These are phyloP conservation scores for Pseudonitzschia pungens DNA, from an alignment of 108 stramenopile genomes.

Conservation along the genomic window DNA sequence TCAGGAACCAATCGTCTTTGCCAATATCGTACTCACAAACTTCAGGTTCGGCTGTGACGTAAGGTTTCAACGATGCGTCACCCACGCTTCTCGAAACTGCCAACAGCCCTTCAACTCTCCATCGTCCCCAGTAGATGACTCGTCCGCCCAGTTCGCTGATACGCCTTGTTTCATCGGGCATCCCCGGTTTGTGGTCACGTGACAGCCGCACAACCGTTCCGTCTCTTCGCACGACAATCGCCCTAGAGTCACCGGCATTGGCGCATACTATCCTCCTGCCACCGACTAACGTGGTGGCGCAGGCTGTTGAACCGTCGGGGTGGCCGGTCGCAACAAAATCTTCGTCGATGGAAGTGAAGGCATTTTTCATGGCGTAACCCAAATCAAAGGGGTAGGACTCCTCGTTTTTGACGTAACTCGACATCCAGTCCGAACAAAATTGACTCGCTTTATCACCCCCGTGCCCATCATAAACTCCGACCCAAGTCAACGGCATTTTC, in stretches of 20 bases:
- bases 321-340: slow-evolving; percentile 82
- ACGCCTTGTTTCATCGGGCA: slow-evolving; percentile 82
- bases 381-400: slow-evolving; percentile 67
- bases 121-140: slow-evolving; percentile 92
- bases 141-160: slow-evolving; percentile 89
- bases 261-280: slow-evolving; percentile 79
- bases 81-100: slow-evolving; percentile 94
- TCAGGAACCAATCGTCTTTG: slow-evolving; percentile 87
- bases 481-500: slow-evolving; percentile 58
- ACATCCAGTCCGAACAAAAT: slow-evolving; percentile 86
- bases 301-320: slow-evolving; percentile 84
- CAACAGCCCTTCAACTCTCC: slow-evolving; percentile 94
- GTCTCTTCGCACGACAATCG: slow-evolving; percentile 84
- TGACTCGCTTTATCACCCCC: slow-evolving; percentile 90
- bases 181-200: slow-evolving; percentile 94
- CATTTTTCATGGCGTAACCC: slow-evolving; percentile 74
- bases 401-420: slow-evolving; percentile 71
- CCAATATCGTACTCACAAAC: slow-evolving; percentile 77
- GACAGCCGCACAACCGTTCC: slow-evolving; percentile 80
- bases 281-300: slow-evolving; percentile 77
- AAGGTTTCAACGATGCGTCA: slow-evolving; percentile 90
- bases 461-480: slow-evolving; percentile 96
- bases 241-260: slow-evolving; percentile 96
- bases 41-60: slow-evolving; percentile 84
- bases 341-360: slow-evolving; percentile 66